These are phyloP conservation scores for Daldinia decipiens DNA, from an alignment of 495 filamentous ascomycete genomes.

Conservation along the genomic window DNA sequence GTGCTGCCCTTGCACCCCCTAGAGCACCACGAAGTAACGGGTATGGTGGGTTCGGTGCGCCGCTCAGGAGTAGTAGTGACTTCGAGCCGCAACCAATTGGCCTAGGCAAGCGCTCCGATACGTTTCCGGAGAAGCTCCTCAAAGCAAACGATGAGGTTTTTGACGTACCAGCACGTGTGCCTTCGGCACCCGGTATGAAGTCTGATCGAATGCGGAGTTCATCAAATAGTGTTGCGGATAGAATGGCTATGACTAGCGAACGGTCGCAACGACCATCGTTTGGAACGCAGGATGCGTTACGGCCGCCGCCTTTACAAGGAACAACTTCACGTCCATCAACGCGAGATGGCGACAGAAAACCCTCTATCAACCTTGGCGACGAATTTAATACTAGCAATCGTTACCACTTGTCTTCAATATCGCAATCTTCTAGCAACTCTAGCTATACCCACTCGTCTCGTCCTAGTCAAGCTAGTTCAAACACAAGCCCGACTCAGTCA, in stretches of 20 bases:
- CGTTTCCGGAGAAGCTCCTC: slow-evolving; percentile 68
- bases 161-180: slow-evolving; percentile 55
- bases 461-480: slow-evolving; percentile 73
- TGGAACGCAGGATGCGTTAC: slow-evolving; percentile 57
- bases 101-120: slow-evolving; percentile 62
- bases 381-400: slow-evolving; percentile 65
- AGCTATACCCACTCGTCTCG: slow-evolving; percentile 63
- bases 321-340: slow-evolving; percentile 55
- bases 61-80: slow-evolving; percentile 46
- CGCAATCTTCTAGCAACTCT: slow-evolving; percentile 75
- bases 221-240: slow-evolving; percentile 40
- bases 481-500: slow-evolving; percentile 70
- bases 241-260: slow-evolving; percentile 43
- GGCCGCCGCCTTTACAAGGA: slow-evolving; percentile 60
- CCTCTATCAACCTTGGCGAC: slow-evolving; percentile 58
- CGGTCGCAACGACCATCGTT: slow-evolving; percentile 56
- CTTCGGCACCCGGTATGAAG: slow-evolving; percentile 56
- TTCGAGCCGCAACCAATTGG: slow-evolving; percentile 51
- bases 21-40: slow-evolving; percentile 58
- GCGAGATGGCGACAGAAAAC: slow-evolving; percentile 35
- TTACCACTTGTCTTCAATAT: slow-evolving; percentile 72
- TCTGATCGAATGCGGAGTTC: slow-evolving; percentile 51
- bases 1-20: slow-evolving; percentile 49
- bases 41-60: slow-evolving; percentile 61
- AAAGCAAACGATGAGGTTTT: slow-evolving; percentile 48